Percentiles rank a stretch among this genome's conserved stretches.
phyloP scores from a whole-genome alignment of 495 filamentous ascomycete genomes.

The Pyrenopolyporus hunteri region DNA sequence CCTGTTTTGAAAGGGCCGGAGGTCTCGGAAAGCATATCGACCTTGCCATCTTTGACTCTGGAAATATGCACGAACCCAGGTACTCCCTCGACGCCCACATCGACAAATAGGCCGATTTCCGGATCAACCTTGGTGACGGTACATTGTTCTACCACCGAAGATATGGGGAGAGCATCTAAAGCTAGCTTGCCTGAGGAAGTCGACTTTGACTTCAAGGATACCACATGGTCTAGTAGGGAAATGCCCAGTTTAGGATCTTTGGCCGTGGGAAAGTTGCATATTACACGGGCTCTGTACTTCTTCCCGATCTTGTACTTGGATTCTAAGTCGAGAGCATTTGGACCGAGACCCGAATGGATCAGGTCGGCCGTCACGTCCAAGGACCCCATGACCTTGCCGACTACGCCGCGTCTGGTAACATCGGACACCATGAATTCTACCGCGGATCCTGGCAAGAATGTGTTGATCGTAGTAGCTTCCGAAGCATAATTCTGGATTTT shows the following conservation, averaged over 20 bases:
- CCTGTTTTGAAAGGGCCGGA: conserved; percentile 78
- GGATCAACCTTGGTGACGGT: conserved; percentile 79
- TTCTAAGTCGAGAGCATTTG: conserved; percentile 65
- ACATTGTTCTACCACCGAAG: conserved; percentile 74
- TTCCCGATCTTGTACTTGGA: conserved; percentile 78
- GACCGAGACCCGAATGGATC: conserved; percentile 80
- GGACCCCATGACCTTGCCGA: conserved; percentile 90
- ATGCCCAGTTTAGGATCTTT: conserved; percentile 84
- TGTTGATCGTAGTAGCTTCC: conserved; percentile 82
- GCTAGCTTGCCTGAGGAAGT: conserved; percentile 47
- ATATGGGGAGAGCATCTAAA: conserved; percentile 67
- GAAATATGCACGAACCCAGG: conserved; percentile 94
- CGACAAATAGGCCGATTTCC: conserved; percentile 78
- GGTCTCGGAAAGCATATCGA: conserved; percentile 77
- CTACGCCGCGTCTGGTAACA: conserved; percentile 60
- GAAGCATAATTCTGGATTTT: conserved; percentile 72
- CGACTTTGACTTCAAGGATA: conserved; percentile 64
- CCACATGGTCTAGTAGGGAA: conserved; percentile 82
- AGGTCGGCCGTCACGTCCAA: conserved; percentile 88
- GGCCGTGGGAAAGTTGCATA: conserved; percentile 78
- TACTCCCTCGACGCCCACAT: conserved; percentile 74
- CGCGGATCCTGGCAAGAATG: conserved; percentile 87
- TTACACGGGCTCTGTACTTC: conserved; percentile 84
- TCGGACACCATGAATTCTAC: conserved; percentile 86
- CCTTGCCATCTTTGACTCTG: conserved; percentile 80